phyloP scores from a whole-genome alignment of 208 protist species.

The Porcisia hertigi region DNA sequence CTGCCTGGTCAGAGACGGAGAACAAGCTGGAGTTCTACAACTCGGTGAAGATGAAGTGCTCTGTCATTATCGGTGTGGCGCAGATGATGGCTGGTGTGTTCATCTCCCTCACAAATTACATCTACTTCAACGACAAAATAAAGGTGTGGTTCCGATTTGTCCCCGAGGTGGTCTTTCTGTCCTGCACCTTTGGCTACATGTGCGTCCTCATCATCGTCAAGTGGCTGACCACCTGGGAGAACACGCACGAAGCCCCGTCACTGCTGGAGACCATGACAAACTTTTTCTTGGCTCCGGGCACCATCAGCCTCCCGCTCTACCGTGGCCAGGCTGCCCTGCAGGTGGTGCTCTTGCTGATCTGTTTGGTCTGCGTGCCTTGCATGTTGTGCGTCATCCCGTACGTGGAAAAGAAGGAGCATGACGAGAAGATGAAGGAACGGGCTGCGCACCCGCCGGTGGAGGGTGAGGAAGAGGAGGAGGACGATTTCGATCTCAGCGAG shows the following conservation, averaged over 20 bases:
- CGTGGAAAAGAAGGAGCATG: constrained; percentile 92
- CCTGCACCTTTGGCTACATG: constrained; percentile 96
- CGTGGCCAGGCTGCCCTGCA: constrained; percentile 80
- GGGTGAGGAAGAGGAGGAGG: constrained; percentile 35
- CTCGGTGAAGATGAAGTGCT: constrained; percentile 99
- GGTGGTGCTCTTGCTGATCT: constrained; percentile 80
- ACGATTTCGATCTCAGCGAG: constrained; percentile 92
- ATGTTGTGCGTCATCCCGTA: constrained; percentile 88
- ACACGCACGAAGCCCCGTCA: constrained; percentile 85
- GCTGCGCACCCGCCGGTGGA: constrained; percentile 11
- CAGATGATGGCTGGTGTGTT: constrained; percentile 97
- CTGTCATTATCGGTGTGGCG: constrained; percentile 95
- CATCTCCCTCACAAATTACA: constrained; percentile 90
- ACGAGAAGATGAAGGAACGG: constrained; percentile 37
- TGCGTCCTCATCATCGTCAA: constrained; percentile 97
- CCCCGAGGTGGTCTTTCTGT: constrained; percentile 96
- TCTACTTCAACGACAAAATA: constrained; percentile 87
- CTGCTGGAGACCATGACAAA: constrained; percentile 94
- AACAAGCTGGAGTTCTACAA: constrained; percentile 98
- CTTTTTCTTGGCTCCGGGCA: constrained; percentile 91
- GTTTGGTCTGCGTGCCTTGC: constrained; percentile 74
- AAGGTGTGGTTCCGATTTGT: constrained; percentile 94
- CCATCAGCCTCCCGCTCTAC: constrained; percentile 74
- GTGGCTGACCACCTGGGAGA: constrained; percentile 93
- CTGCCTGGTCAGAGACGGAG: constrained; percentile 89